Conservation (phyloP, 2,329 filamentous ascomycete species). For the Diaporthe citrichinensis region DNA sequence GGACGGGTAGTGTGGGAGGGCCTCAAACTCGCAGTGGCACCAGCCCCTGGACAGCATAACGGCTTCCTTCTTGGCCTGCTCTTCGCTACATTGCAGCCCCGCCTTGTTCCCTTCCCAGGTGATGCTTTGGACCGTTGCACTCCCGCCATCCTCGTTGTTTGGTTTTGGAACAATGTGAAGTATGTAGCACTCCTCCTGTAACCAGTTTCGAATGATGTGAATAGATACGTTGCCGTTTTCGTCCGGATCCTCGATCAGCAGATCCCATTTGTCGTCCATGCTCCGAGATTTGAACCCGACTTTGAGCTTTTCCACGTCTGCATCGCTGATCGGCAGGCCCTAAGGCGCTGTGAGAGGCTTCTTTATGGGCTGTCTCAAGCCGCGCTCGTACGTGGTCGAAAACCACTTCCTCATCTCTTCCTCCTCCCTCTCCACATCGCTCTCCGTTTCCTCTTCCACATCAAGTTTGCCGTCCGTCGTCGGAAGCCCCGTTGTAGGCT, state of each 20-base stretch:
- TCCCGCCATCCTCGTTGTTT: neutral
- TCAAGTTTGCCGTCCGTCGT: neutral
- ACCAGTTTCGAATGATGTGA: slow-evolving; percentile 45
- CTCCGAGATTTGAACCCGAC: slow-evolving; percentile 43
- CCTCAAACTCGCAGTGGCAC: slow-evolving; percentile 44
- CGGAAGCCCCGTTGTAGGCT: neutral
- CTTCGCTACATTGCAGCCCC: slow-evolving; percentile 42
- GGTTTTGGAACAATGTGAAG: slow-evolving; percentile 37
- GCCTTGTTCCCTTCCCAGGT: slow-evolving; percentile 44
- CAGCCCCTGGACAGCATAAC: slow-evolving; percentile 43
- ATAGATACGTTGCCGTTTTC: slow-evolving; percentile 43
- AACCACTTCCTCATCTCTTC: neutral
- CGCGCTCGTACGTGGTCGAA: slow-evolving; percentile 44
- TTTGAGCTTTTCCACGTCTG: slow-evolving; percentile 46
- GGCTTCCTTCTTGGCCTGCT: slow-evolving; percentile 46
- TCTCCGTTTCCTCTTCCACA: neutral
- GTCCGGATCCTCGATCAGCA: slow-evolving; percentile 44
- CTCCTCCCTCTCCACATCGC: no score
- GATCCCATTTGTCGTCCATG: slow-evolving; percentile 46
- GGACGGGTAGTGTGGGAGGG: slow-evolving; percentile 43
- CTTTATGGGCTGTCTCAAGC: slow-evolving; percentile 38
- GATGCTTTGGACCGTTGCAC: slow-evolving; percentile 38
- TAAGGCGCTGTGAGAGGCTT: slow-evolving; percentile 43
- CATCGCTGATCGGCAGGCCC: slow-evolving; percentile 44
- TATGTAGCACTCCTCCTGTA: slow-evolving; percentile 43